Evolutionary conservation across 495 filamentous ascomycete genomes (phyloP), one percentile per base, ranked within the genome.

Genomic region (Staphylotrichum longicolle): DNA sequence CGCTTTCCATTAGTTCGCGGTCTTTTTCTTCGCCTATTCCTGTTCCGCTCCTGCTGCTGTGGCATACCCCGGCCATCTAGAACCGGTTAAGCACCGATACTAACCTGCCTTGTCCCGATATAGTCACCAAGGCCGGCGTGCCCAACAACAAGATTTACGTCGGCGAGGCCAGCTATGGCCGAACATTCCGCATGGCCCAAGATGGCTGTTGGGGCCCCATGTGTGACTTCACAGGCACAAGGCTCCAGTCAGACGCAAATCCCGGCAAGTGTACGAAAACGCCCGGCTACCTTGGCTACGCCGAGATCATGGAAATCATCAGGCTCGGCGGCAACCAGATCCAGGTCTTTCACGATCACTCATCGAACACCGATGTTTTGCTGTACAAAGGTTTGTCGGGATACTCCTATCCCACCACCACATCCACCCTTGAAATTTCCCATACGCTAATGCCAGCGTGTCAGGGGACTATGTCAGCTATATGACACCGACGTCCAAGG

Each of bases 51-150:
- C 20, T 27, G 20, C 20, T 27, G 20, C 20, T 27, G 20, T 27
- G 20, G 20, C 20, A 27, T 27, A 27, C 20, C 20, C 20, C 20
- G 20, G 20, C 20, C 20, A 27, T 27, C 20, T 27, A 27, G 20
- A 27, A 27, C 20, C 20, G 20, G 20, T 27, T 27, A 27, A 27
- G 20, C 20, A 27, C 20, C 20, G 20, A 27, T 27, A 27, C 20
- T 27, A 27, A 27, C 20, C 20, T 27, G 20, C 20, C 20, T 27
- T 27, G 20, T 27, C 20, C 20, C 20, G 20, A 27, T 27, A 27
- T 27, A 27, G 20, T 82, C 42, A 81, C 80, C 40, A 82, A 82
- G 62, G 77, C 78, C 4, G 79, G 79, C 14, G 75, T 81, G 3
- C 72, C 72, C 0, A 42, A 68, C 0, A 72, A 65, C 48, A 80